phyloP scores from a whole-genome alignment of 306 rosid species.

The Inga laurina region DNA sequence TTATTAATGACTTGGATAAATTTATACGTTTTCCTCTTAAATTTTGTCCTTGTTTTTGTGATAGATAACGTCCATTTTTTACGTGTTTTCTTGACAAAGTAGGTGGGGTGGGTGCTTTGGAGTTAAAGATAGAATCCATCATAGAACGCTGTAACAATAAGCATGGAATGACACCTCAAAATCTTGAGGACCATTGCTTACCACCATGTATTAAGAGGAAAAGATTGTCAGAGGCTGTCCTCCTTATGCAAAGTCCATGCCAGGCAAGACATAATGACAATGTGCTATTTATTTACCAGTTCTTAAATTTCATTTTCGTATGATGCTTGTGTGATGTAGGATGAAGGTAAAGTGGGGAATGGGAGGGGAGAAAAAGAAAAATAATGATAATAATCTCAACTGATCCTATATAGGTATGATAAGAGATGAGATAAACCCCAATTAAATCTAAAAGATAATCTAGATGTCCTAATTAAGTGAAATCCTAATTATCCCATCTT shows the following conservation, averaged over 20 bases:
- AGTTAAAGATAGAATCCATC: conserved; percentile 61
- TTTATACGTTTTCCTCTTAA: background rate
- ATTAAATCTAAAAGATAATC: background rate
- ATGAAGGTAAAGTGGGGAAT: background rate
- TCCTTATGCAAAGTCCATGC: conserved; percentile 46
- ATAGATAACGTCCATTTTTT: conserved; percentile 21
- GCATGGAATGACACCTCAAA: conserved; percentile 40
- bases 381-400: background rate
- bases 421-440: background rate
- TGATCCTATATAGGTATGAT: background rate
- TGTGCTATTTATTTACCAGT: conserved; percentile 11
- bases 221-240: conserved; percentile 58
- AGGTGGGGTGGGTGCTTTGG: conserved; percentile 67
- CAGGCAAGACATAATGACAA: conserved; percentile 54
- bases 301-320: conserved; percentile 20
- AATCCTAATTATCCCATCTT: background rate
- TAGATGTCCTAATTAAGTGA: background rate
- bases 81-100: conserved; percentile 31
- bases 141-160: conserved; percentile 66
- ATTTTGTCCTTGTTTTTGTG: conserved; percentile 21
- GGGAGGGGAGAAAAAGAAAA: background rate
- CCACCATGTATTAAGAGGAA: conserved; percentile 45
- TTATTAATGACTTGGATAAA: conserved; percentile 14
- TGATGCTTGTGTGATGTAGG: background rate
- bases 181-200: conserved; percentile 41